Conservation (phyloP, 331 rosid genomes). For the Prunus yedoensis region DNA sequence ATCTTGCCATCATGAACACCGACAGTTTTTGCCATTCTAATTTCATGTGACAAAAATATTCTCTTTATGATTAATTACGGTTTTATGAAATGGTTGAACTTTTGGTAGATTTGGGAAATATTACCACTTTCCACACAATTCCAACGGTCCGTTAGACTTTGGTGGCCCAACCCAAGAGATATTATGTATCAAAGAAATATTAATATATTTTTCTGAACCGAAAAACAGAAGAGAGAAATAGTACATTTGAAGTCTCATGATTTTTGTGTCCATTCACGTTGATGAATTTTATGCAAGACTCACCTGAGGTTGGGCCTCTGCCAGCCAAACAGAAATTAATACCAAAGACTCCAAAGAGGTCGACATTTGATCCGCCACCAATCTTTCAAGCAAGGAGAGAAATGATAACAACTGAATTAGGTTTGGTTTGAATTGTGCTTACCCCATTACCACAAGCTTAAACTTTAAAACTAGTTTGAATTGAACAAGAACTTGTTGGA, state of each 20-base stretch:
- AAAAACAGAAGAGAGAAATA: neutral
- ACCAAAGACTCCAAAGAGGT: conserved; percentile 3
- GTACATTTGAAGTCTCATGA: neutral
- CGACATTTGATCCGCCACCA: conserved; percentile 26
- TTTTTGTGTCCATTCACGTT: neutral
- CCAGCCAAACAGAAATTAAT: neutral
- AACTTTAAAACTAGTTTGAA: neutral
- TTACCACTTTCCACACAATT: neutral
- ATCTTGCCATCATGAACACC: no score
- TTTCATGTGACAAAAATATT: neutral
- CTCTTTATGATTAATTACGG: neutral
- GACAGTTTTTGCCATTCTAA: neutral
- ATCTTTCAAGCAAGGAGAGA: conserved; percentile 24
- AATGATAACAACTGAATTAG: neutral
- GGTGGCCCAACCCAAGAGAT: neutral
- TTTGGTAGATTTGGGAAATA: neutral
- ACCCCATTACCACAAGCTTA: neutral
- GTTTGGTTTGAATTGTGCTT: neutral
- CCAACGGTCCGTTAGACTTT: no score
- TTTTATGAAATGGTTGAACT: neutral
- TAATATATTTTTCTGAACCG: neutral
- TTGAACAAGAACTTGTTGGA: neutral
- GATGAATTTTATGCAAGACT: conserved; percentile 7
- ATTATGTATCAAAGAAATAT: neutral
- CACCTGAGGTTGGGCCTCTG: neutral